Base-by-base conservation (phyloP, 495 filamentous ascomycete genomes). In the Aspergillus taichungensis region DNA sequence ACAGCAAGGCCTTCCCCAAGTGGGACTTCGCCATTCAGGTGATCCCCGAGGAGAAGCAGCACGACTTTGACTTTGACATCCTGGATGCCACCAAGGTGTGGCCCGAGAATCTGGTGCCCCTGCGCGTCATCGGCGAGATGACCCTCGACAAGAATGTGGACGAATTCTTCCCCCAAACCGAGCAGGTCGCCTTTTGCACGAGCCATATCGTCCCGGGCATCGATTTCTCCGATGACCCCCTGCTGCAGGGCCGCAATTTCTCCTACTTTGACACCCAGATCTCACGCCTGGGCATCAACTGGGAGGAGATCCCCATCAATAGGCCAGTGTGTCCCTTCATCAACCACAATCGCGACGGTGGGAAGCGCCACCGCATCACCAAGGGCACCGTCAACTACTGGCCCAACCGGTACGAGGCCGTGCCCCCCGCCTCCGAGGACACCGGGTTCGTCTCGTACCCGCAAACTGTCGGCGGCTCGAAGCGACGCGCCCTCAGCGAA, bases 51-150 rank as follows among this genome's bases (percentile, higher is more conserved):
- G 67, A 62, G 6, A 64, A 79, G 28, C 75, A 87, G 57, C 62
- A 87, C 53, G 78, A 86, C 39, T 89, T 88, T 48, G 83, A 88
- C 3, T 88, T 89, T 42, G 85, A 89, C 55, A 82, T 88, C 46
- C 71, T 90, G 18, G 85, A 90, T 51, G 80, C 84, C 28, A 88
- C 85, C 37, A 88, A 90, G 60, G 49, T 87, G 14, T 88, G 83
- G 84, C 85, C 85, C 0, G 83, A 88, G 54, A 80, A 89, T 28
- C 58, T 80, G 0, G 64, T 88, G 3, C 86, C 85, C 0, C 68
- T 85, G 35, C 71, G 80, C 8, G 80, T 83, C 54, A 85, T 89
- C 48, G 85, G 84, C 30, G 77, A 86, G 60, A 54, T 91, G 5
- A 74, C 83, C 40, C 75, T 89, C 30, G 86, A 88, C 67, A 72